These are phyloP conservation scores for Petunia hybrid DNA, from an alignment of 305 asterid species.

Conservation along the genomic window DNA sequence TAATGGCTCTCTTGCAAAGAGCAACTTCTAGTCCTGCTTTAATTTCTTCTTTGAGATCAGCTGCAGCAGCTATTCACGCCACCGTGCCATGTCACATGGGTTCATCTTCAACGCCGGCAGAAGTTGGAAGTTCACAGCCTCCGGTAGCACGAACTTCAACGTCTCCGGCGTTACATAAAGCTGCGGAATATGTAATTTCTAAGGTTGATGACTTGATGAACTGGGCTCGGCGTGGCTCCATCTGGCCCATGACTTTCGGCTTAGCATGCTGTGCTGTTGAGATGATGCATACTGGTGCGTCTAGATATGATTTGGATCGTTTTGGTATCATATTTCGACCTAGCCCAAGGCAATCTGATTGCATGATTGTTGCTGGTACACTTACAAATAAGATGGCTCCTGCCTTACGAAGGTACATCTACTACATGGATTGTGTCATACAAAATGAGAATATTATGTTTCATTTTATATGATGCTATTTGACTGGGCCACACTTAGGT, in stretches of 20 bases:
- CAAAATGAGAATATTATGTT: too few relatives aligned
- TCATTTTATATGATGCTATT: neutral
- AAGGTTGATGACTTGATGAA: constrained; percentile 7
- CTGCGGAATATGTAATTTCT: constrained; percentile 2
- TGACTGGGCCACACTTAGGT: too few relatives aligned
- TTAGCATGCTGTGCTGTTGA: constrained; percentile 20
- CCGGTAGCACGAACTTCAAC: neutral
- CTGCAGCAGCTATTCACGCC: neutral
- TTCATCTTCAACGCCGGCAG: neutral
- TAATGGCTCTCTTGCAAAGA: neutral
- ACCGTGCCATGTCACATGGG: neutral
- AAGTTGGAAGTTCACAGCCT: neutral
- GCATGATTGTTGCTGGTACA: neutral
- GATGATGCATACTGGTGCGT: constrained; percentile 15
- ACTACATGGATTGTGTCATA: too few relatives aligned
- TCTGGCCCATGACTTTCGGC: constrained; percentile 29
- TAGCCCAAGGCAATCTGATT: constrained; percentile 26
- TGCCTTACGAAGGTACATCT: constrained; percentile 4
- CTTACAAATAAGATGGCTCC: constrained; percentile 31
- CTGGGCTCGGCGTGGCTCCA: constrained; percentile 24
- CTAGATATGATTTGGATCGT: constrained; percentile 21
- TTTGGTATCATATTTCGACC: constrained; percentile 28
- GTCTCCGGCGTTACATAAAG: neutral
- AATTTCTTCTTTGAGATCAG: neutral
- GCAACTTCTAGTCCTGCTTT: neutral